Conservation (phyloP, 257 asterid genomes). For the Nicotiana attenuata region DNA sequence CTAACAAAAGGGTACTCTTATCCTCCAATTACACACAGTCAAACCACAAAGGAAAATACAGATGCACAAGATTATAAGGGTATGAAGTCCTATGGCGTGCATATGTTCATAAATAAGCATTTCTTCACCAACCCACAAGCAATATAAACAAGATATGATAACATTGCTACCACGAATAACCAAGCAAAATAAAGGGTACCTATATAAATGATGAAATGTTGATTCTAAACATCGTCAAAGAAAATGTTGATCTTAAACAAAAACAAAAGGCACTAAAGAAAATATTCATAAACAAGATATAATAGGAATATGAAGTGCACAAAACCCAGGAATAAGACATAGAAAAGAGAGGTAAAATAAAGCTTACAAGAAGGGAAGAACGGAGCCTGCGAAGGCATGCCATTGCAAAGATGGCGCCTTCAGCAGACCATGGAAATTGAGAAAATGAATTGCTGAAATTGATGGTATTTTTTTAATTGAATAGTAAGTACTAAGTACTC, state of each 20-base stretch:
- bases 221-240: background rate
- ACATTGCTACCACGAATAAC: background rate
- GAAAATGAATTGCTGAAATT: too few species aligned
- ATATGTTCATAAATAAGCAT: background rate
- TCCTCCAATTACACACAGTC: background rate
- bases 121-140: background rate
- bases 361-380: slow-evolving; percentile 36
- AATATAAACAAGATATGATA: background rate
- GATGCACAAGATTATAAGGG: background rate
- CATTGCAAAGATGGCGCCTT: slow-evolving; percentile 22
- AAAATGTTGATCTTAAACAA: background rate
- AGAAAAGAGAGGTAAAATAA: background rate
- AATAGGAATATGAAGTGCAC: background rate
- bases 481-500: too few species aligned
- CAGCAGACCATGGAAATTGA: background rate
- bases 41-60: background rate
- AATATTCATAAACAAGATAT: background rate
- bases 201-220: background rate
- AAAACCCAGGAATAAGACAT: background rate
- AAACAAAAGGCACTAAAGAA: background rate
- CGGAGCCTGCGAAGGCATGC: slow-evolving; percentile 44
- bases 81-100: background rate
- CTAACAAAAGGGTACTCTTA: background rate
- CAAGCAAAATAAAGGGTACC: background rate
- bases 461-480: too few species aligned